phyloP scores from a whole-genome alignment of 345 rosid species.

The Brassica nigra region DNA sequence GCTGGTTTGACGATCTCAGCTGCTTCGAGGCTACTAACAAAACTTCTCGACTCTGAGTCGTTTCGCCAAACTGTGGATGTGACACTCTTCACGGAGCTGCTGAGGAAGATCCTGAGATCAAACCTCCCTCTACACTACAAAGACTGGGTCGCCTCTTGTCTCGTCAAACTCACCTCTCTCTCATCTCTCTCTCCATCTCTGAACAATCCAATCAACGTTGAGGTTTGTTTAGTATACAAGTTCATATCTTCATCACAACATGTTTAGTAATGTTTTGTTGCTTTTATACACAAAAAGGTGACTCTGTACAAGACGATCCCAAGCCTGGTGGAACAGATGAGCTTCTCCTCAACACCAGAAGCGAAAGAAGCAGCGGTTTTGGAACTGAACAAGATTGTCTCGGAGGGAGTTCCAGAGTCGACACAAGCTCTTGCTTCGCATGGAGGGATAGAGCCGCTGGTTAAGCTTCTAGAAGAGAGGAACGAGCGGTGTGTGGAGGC shows the following conservation, averaged over 20 bases:
- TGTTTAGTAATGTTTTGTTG: neutral
- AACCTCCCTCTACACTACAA: constrained; percentile 47
- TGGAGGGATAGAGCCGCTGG: constrained; percentile 73
- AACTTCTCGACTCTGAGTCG: constrained; percentile 65
- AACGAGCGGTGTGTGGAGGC: constrained; percentile 64
- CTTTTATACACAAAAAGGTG: constrained; percentile 24
- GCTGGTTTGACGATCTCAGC: constrained; percentile 65
- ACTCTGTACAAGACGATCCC: constrained; percentile 71
- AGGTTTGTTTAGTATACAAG: constrained; percentile 52
- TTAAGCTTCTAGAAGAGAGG: constrained; percentile 65
- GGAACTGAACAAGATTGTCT: constrained; percentile 76
- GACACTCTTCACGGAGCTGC: constrained; percentile 22
- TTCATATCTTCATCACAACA: neutral
- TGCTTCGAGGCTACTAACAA: constrained; percentile 71
- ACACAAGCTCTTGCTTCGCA: constrained; percentile 57
- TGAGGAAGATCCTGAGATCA: constrained; percentile 41
- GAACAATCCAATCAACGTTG: constrained; percentile 58
- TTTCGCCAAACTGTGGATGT: constrained; percentile 42
- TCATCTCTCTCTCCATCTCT: constrained; percentile 41
- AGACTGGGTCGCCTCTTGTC: constrained; percentile 82
- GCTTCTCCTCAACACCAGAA: constrained; percentile 51
- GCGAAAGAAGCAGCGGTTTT: constrained; percentile 72
- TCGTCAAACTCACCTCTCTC: constrained; percentile 59
- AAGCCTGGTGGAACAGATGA: constrained; percentile 63
- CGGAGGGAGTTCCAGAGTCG: constrained; percentile 64